Evolutionary conservation across 331 rosid species (phyloP).

Genomic region (Malus hybrid): DNA sequence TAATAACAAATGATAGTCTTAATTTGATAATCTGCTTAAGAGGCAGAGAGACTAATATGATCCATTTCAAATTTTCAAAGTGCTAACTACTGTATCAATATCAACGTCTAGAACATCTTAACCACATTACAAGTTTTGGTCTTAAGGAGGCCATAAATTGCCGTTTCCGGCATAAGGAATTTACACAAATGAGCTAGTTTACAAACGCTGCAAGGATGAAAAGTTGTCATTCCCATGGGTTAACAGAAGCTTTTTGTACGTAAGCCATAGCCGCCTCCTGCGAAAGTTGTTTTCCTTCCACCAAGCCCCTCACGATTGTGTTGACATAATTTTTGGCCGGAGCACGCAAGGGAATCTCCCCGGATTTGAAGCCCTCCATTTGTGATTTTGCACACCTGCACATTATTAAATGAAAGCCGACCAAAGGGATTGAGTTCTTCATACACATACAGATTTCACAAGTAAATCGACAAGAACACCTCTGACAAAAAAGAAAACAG

Average conservation of each 20-base stretch:
- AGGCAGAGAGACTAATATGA: neutral
- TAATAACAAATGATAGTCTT: no score
- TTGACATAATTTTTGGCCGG: constrained; percentile 52
- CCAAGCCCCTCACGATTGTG: constrained; percentile 54
- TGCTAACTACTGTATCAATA: neutral
- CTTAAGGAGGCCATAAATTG: neutral
- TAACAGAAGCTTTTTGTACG: constrained; percentile 36
- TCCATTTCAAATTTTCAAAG: neutral
- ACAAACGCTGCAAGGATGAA: neutral
- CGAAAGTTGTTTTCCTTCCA: constrained; percentile 62
- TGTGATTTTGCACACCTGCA: constrained; percentile 47
- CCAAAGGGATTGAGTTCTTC: neutral
- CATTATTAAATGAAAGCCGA: neutral
- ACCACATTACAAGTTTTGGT: neutral
- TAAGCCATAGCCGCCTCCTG: constrained; percentile 59
- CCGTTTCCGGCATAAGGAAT: neutral
- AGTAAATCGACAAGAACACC: neutral
- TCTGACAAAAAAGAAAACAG: neutral
- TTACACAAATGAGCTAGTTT: neutral
- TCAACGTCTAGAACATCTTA: neutral
- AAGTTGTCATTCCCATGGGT: constrained; percentile 28
- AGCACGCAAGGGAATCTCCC: constrained; percentile 43
- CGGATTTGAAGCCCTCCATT: constrained; percentile 46
- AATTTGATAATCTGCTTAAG: neutral
- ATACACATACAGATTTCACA: neutral